phyloP scores from a whole-genome alignment of 805 yeast species.

The Pichia cabralensis region DNA sequence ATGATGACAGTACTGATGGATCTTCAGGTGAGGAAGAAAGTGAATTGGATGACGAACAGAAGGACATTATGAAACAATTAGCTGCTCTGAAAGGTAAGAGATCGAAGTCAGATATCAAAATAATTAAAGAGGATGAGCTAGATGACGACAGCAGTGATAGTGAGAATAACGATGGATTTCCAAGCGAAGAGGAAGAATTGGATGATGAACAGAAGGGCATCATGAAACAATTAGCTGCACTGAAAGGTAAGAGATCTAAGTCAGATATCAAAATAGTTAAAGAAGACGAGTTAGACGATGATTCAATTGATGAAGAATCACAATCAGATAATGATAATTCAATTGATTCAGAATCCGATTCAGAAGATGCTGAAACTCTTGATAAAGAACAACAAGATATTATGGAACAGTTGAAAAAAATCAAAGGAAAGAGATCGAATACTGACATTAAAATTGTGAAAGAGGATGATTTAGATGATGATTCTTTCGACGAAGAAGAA shows the following conservation, averaged over 20 bases:
- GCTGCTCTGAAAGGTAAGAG: constrained; percentile 29
- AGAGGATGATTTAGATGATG: constrained; percentile 18
- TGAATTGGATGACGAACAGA: constrained; percentile 6
- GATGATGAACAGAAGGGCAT: constrained; percentile 17
- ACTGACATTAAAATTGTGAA: constrained; percentile 9
- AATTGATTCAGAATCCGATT: constrained; percentile 17
- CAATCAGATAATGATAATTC: constrained; percentile 12
- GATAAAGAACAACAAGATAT: constrained; percentile 10
- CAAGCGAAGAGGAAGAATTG: constrained; percentile 1
- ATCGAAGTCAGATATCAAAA: constrained; percentile 15
- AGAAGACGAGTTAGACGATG: constrained; percentile 11
- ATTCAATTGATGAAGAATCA: constrained; percentile 16
- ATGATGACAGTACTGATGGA: constrained; percentile 9
- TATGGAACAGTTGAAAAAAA: constrained; percentile 5
- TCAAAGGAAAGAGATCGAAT: constrained; percentile 6
- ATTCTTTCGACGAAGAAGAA: constrained; percentile 4
- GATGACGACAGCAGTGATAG: constrained; percentile 9
- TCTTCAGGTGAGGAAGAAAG: constrained; percentile 22
- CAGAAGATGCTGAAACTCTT: constrained; percentile 10
- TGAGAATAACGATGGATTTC: constrained; percentile 19
- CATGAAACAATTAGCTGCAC: constrained; percentile 32
- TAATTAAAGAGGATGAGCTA: constrained; percentile 23
- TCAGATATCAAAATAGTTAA: constrained; percentile 10
- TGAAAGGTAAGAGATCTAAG: constrained; percentile 19
- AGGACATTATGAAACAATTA: constrained; percentile 31